Conservation (phyloP, 2,329 filamentous ascomycete species). For the Helotiales sp. region DNA sequence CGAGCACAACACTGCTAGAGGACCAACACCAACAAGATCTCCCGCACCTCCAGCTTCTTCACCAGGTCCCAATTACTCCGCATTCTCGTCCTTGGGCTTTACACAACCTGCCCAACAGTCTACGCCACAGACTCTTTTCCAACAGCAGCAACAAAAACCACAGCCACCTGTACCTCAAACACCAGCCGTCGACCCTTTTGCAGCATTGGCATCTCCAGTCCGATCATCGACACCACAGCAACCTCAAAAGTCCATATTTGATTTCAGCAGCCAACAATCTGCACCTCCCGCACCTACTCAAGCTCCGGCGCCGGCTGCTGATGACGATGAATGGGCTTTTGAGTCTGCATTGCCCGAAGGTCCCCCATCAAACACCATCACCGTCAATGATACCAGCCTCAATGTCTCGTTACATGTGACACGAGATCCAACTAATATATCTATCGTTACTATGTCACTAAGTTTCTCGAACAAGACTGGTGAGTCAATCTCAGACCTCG, state of each 20-base stretch:
- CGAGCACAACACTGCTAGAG: conserved; percentile 57
- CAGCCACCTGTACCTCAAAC: conserved; percentile 38
- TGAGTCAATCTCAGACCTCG: conserved; percentile 73
- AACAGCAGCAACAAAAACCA: conserved; percentile 34
- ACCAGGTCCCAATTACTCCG: conserved; percentile 44
- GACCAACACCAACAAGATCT: conserved; percentile 43
- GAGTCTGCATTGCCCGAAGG: conserved; percentile 77
- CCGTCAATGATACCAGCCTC: conserved; percentile 69
- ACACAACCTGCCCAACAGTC: conserved; percentile 50
- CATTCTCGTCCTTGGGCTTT: conserved; percentile 56
- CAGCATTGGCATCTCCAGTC: conserved; percentile 47
- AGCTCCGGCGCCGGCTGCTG: conserved; percentile 46
- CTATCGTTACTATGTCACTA: conserved; percentile 67
- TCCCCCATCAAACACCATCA: conserved; percentile 53
- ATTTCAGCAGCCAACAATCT: conserved; percentile 39
- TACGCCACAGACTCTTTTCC: conserved; percentile 51
- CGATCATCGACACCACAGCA: conserved; percentile 47
- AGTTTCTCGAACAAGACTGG: conserved; percentile 81
- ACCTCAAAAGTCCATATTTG: conserved; percentile 50
- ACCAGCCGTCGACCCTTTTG: conserved; percentile 57
- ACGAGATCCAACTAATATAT: conserved; percentile 44
- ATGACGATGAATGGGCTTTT: conserved; percentile 95
- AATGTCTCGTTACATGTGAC: conserved; percentile 73
- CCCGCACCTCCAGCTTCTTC: conserved; percentile 25
- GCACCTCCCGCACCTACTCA: conserved; percentile 34